Percentiles rank a stretch among this genome's conserved stretches.
Evolutionary conservation across 1,139 yeast genomes (phyloP).

Genomic region (Pichia sp.): DNA sequence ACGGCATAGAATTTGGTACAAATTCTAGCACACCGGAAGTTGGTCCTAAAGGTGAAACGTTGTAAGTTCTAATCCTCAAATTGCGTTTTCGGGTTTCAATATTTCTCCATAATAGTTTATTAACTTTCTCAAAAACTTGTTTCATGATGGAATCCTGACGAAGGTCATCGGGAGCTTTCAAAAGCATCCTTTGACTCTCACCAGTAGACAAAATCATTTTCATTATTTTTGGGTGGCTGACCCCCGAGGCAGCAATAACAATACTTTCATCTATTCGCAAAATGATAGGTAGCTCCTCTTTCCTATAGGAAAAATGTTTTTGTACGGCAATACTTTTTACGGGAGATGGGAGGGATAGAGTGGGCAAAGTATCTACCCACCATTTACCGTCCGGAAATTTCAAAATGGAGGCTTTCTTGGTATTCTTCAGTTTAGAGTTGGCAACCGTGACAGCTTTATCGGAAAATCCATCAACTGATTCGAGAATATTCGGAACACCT

Average conservation of each 20-base stretch:
- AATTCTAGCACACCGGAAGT: slow-evolving; percentile 86
- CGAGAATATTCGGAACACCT: slow-evolving; percentile 29
- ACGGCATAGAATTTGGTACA: slow-evolving; percentile 71
- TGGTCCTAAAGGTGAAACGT: slow-evolving; percentile 87
- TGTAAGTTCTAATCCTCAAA: slow-evolving; percentile 73
- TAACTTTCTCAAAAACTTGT: slow-evolving; percentile 88
- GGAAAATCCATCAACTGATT: slow-evolving; percentile 47
- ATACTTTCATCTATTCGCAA: slow-evolving; percentile 41
- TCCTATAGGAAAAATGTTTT: slow-evolving; percentile 41
- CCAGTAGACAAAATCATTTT: slow-evolving; percentile 58
- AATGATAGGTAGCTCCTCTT: slow-evolving; percentile 44
- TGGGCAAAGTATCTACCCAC: slow-evolving; percentile 53
- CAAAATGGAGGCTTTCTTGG: slow-evolving; percentile 21
- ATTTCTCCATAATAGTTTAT: slow-evolving; percentile 57
- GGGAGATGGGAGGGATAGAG: slow-evolving; percentile 59
- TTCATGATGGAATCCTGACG: slow-evolving; percentile 97
- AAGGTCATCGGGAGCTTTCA: slow-evolving; percentile 85
- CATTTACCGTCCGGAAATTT: slow-evolving; percentile 40
- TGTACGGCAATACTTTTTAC: slow-evolving; percentile 48
- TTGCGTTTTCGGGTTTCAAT: slow-evolving; percentile 52
- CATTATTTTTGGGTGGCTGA: slow-evolving; percentile 81
- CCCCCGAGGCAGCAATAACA: slow-evolving; percentile 68
- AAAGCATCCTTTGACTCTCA: slow-evolving; percentile 47
- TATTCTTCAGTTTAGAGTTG: slow-evolving; percentile 38
- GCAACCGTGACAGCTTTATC: slow-evolving; percentile 51